phyloP scores from a whole-genome alignment of 805 yeast genomes.

The Cyberlindnera subsufficiens region DNA sequence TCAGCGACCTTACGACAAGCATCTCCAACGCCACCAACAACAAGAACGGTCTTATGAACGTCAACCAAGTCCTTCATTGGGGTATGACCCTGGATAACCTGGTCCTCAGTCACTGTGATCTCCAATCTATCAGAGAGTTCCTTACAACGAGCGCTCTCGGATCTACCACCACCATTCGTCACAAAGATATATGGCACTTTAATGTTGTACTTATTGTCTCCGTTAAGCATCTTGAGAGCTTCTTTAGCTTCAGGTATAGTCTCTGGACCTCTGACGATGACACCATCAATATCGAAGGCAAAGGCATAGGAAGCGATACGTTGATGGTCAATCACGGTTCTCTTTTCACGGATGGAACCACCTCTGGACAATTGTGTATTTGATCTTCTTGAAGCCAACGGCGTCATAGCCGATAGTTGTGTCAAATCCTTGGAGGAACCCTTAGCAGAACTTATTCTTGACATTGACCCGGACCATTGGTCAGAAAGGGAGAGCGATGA shows the following conservation, averaged over 20 bases:
- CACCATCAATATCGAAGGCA: slow-evolving; percentile 93
- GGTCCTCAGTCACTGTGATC: slow-evolving; percentile 60
- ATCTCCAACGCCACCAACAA: slow-evolving; percentile 86
- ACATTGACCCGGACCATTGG: slow-evolving; percentile 49
- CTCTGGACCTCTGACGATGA: slow-evolving; percentile 76
- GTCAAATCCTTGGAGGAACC: slow-evolving; percentile 21
- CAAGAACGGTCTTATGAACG: slow-evolving; percentile 65
- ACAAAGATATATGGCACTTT: slow-evolving; percentile 80
- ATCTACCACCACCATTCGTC: slow-evolving; percentile 90
- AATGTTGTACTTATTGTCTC: slow-evolving; percentile 70
- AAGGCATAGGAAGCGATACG: slow-evolving; percentile 81
- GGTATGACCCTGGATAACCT: slow-evolving; percentile 89
- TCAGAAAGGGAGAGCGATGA: slow-evolving; percentile 66
- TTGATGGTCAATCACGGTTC: slow-evolving; percentile 54
- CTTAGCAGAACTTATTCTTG: slow-evolving; percentile 20
- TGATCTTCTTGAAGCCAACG: slow-evolving; percentile 15
- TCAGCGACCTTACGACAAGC: slow-evolving; percentile 79
- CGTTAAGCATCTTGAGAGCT: slow-evolving; percentile 69
- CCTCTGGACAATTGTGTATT: slow-evolving; percentile 15
- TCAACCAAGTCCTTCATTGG: slow-evolving; percentile 83
- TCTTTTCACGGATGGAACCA: slow-evolving; percentile 34
- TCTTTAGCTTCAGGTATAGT: slow-evolving; percentile 76
- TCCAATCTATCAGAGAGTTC: slow-evolving; percentile 61
- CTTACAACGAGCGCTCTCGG: slow-evolving; percentile 66
- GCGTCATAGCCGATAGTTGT: slow-evolving; percentile 15